Evolutionary conservation across 2,329 filamentous ascomycete species (phyloP).

Genomic region (Domatiomyces catenatus): DNA sequence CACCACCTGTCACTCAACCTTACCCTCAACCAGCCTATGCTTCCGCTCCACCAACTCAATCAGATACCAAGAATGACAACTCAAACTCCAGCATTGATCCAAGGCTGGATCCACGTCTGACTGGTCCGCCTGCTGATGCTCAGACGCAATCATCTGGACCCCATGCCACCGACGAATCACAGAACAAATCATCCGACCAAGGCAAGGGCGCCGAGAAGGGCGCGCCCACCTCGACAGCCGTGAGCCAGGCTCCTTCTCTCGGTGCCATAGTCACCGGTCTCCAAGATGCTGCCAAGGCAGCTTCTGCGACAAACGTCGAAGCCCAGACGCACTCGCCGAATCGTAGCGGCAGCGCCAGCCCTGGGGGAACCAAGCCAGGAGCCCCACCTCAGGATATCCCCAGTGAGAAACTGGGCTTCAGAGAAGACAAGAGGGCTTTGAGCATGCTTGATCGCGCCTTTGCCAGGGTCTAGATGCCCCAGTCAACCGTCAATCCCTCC

Average conservation of each 20-base stretch:
- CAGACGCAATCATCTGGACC: background rate
- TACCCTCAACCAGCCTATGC: slow-evolving; percentile 23
- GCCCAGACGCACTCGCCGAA: background rate
- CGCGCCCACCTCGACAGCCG: slow-evolving; percentile 15
- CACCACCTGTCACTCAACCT: slow-evolving; percentile 17
- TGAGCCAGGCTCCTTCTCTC: slow-evolving; percentile 39
- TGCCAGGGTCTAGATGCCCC: slow-evolving; percentile 9
- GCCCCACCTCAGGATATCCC: slow-evolving; percentile 40
- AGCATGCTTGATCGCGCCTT: slow-evolving; percentile 48
- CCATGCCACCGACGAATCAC: background rate
- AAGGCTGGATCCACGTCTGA: slow-evolving; percentile 22
- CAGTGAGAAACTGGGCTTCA: slow-evolving; percentile 41
- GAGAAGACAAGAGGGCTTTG: slow-evolving; percentile 50
- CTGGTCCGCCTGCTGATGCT: slow-evolving; percentile 3
- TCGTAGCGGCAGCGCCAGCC: slow-evolving; percentile 29
- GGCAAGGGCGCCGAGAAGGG: slow-evolving; percentile 3
- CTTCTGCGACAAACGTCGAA: slow-evolving; percentile 3
- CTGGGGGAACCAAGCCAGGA: slow-evolving; percentile 19
- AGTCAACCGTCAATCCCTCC: background rate
- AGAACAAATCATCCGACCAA: background rate
- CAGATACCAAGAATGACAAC: background rate
- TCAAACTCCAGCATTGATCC: slow-evolving; percentile 15
- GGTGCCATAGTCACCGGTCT: slow-evolving; percentile 30
- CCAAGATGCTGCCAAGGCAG: slow-evolving; percentile 12
- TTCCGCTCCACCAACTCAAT: slow-evolving; percentile 15